These are phyloP conservation scores for Fraxinus excelsior DNA, from an alignment of 257 asterid genomes.

Conservation along the genomic window DNA sequence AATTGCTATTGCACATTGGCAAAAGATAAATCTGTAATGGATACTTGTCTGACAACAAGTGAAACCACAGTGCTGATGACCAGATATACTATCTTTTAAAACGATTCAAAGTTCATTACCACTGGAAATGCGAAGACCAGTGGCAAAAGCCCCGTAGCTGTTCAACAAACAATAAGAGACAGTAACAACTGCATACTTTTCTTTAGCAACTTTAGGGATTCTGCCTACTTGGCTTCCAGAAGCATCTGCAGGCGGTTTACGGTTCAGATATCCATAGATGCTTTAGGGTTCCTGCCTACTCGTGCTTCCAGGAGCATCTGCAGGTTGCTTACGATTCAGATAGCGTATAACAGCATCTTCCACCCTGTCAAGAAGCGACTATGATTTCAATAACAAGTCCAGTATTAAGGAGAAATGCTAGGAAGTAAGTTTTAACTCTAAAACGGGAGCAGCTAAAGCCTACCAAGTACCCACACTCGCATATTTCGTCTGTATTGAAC, in stretches of 20 bases:
- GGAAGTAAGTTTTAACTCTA: not conserved
- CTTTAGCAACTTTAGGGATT: not conserved
- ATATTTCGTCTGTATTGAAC: not conserved
- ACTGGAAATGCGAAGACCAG: not conserved
- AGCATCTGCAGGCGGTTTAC: constrained; percentile 68
- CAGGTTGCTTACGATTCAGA: constrained; percentile 79
- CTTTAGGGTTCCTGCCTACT: constrained; percentile 21
- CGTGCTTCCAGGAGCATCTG: constrained; percentile 66
- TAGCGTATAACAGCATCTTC: constrained; percentile 97
- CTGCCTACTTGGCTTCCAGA: constrained; percentile 48
- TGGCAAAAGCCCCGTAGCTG: not conserved
- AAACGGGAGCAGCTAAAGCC: not conserved
- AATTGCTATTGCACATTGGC: not conserved
- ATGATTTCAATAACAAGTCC: constrained; percentile 22
- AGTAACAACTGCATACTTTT: not conserved
- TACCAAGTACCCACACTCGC: too few species aligned
- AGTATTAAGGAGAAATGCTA: not conserved
- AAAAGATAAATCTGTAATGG: not conserved
- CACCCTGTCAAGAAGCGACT: constrained; percentile 59
- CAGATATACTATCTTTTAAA: not conserved
- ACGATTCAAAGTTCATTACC: not conserved
- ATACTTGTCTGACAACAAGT: not conserved
- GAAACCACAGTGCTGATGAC: not conserved
- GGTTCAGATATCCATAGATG: constrained; percentile 54
- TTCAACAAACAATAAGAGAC: not conserved